Evolutionary conservation across 768 basidiomycete species (phyloP).

Genomic region (Gyrodon lividus): DNA sequence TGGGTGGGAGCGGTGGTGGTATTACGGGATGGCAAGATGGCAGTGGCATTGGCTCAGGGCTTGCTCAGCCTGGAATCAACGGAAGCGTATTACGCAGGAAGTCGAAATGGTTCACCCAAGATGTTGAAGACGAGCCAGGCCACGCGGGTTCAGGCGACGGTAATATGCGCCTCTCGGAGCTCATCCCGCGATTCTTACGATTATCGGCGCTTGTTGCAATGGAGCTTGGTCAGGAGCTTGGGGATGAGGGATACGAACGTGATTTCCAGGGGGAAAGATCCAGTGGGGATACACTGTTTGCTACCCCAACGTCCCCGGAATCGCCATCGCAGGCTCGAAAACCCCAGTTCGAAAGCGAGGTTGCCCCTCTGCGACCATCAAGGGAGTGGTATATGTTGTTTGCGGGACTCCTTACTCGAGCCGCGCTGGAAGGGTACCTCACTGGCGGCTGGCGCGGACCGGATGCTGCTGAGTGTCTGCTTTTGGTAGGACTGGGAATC

Average conservation of each 20-base stretch:
- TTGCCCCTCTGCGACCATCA: constrained; percentile 62
- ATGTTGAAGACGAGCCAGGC: constrained; percentile 23
- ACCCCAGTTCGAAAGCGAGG: constrained; percentile 38
- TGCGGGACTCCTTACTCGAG: constrained; percentile 75
- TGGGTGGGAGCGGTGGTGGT: constrained; percentile 41
- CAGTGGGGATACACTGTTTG: constrained; percentile 12
- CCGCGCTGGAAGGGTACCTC: constrained; percentile 82
- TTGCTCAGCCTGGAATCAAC: constrained; percentile 51
- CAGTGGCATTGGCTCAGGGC: constrained; percentile 69
- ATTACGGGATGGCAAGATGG: constrained; percentile 77
- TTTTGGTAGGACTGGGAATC: constrained; percentile 68
- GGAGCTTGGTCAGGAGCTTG: constrained; percentile 71
- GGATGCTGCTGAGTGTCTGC: constrained; percentile 64
- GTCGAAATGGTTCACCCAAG: constrained; percentile 26
- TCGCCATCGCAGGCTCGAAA: constrained; percentile 15
- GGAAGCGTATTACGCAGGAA: constrained; percentile 63
- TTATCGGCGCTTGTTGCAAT: constrained; percentile 77
- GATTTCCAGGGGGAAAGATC: constrained; percentile 30
- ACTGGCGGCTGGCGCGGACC: constrained; percentile 78
- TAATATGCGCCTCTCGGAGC: constrained; percentile 63
- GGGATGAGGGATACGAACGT: constrained; percentile 48
- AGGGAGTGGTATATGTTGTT: constrained; percentile 82
- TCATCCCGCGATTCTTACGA: constrained; percentile 70
- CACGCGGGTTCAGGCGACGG: constrained; percentile 42
- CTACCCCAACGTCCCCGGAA: constrained; percentile 12